These are phyloP conservation scores for Cryptococcus maquisensis DNA, from an alignment of 1,284 basidiomycete species.

Conservation along the genomic window DNA sequence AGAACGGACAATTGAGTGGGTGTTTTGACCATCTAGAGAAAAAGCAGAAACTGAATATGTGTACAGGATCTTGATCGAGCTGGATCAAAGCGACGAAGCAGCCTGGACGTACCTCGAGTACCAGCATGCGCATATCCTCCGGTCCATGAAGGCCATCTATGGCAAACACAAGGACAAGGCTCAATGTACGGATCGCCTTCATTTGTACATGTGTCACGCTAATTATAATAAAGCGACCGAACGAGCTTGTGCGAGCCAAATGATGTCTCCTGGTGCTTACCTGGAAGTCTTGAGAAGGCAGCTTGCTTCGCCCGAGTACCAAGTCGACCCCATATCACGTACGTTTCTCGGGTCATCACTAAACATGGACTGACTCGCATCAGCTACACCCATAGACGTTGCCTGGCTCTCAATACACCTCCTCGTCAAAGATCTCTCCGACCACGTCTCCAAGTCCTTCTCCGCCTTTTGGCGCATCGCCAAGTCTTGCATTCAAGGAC, in stretches of 20 bases:
- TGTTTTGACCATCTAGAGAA: neutral
- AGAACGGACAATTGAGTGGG: conserved; percentile 91
- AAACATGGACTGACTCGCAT: conserved; percentile 9
- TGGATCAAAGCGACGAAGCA: conserved; percentile 71
- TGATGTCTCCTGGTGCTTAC: conserved; percentile 27
- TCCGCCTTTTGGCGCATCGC: conserved; percentile 94
- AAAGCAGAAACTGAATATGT: neutral
- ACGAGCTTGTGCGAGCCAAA: conserved; percentile 15
- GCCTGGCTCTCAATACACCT: conserved; percentile 77
- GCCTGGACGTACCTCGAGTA: conserved; percentile 92
- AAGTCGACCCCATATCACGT: conserved; percentile 56
- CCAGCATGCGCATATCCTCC: conserved; percentile 80
- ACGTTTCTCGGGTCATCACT: conserved; percentile 25
- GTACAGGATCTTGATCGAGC: conserved; percentile 73
- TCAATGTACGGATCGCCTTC: conserved; percentile 53
- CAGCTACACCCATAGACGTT: conserved; percentile 50
- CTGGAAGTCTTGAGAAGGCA: conserved; percentile 31
- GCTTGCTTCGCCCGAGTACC: conserved; percentile 23
- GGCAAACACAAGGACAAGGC: conserved; percentile 57
- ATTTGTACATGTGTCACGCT: neutral
- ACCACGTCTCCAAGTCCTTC: conserved; percentile 58
- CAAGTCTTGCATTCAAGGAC: conserved; percentile 84
- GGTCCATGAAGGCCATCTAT: conserved; percentile 69
- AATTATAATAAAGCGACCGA: conserved; percentile 3
- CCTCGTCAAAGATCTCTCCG: conserved; percentile 54